Evolutionary conservation across 768 basidiomycete genomes (phyloP), one percentile per base, ranked within the genome.

Genomic region (Roridomyces roridus): DNA sequence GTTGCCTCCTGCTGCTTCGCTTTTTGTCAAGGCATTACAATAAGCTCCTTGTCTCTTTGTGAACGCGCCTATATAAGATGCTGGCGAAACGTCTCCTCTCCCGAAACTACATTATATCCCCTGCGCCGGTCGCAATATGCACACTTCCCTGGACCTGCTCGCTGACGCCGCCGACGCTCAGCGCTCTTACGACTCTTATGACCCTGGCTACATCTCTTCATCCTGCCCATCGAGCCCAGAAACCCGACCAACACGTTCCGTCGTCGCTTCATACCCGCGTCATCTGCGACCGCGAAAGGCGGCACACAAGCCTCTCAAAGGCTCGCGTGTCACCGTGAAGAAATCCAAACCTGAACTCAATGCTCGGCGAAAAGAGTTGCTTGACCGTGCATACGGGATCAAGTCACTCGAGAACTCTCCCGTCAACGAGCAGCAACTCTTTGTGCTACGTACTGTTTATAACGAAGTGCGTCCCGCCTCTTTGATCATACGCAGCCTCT

Each of bases 371-470:
- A 62, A 57, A 52, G 55, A 64, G 25, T 23, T 63, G 36, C 39
- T 57, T 23, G 55, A 50, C 15, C 62, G 57, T 11, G 62, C 66
- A 18, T 49, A 44, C 28, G 36, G 40, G 28, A 65, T 67, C 18
- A 50, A 55, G 44, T 55, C 62, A 15, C 48, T 66, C 15, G 55
- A 51, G 24, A 84, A 84, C 61, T 81, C 85, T 9, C 85, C 85
- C 48, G 85, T 78, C 58, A 78, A 85, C 68, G 71, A 77, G 57
- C 80, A 79, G 46, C 85, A 87, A 63, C 77, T 84, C 35, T 74
- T 77, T 65, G 78, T 87, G 52, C 80, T 87, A 59, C 79, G 80
- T 59, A 85, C 85, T 79, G 82, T 87, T 21, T 87, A 83, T 66
- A 79, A 85, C 57, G 80, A 85, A 65, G 85, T 87, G 5, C 9